These are phyloP conservation scores for Filobasidium wieringae DNA, from an alignment of 768 basidiomycete species.

Conservation along the genomic window DNA sequence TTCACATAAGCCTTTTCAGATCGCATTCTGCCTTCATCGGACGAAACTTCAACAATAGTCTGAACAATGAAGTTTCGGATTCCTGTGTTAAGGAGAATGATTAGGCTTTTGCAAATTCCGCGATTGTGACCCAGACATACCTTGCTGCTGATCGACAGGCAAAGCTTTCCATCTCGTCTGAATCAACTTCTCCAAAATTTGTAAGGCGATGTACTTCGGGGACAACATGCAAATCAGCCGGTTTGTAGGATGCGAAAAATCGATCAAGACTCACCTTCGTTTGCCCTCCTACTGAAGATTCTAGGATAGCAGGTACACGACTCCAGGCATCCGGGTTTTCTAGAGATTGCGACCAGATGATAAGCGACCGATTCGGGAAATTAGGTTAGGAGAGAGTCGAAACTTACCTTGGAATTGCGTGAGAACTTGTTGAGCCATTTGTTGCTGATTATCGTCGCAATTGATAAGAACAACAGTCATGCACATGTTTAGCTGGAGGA, in stretches of 20 bases:
- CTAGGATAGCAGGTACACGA: constrained; percentile 84
- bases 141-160: constrained; percentile 85
- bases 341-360: too few species aligned
- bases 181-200: constrained; percentile 92
- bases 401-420: constrained; percentile 64
- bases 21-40: constrained; percentile 74
- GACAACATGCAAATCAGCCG: constrained; percentile 2
- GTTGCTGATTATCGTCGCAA: too few species aligned
- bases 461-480: too few species aligned
- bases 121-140: constrained; percentile 39
- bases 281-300: constrained; percentile 74
- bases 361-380: neutral
- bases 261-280: constrained; percentile 23
- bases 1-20: constrained; percentile 76
- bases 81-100: constrained; percentile 44
- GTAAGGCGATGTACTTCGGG: constrained; percentile 79
- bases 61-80: constrained; percentile 95
- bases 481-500: too few species aligned
- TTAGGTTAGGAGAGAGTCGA: neutral
- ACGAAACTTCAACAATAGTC: constrained; percentile 81
- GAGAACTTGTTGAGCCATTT: constrained; percentile 81
- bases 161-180: constrained; percentile 90
- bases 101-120: neutral
- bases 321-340: constrained; percentile 96
- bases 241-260: neutral